These are phyloP conservation scores for Acephala macrosclerotiorum DNA, from an alignment of 2,329 filamentous ascomycete species.

Conservation along the genomic window DNA sequence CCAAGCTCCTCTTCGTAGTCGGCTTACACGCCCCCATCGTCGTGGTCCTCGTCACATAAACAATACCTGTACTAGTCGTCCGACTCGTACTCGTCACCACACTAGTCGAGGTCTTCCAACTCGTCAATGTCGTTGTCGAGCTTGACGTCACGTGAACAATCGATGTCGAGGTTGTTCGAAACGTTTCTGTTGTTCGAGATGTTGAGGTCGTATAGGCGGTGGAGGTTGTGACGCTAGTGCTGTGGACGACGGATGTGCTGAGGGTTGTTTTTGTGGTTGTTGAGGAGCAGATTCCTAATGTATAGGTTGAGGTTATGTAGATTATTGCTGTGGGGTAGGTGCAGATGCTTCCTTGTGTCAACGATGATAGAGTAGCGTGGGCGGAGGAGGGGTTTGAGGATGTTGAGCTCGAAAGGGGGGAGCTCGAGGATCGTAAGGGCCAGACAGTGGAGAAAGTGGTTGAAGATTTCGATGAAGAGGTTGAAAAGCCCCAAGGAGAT, in stretches of 20 bases:
- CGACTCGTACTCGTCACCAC: neutral
- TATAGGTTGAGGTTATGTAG: neutral
- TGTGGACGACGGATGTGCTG: neutral
- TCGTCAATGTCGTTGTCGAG: neutral
- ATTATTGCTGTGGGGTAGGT: neutral
- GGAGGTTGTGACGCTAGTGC: neutral
- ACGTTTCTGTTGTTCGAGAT: neutral
- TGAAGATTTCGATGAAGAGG: neutral
- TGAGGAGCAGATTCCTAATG: slow-evolving; percentile 1
- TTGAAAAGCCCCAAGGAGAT: slow-evolving; percentile 1
- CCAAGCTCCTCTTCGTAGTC: neutral
- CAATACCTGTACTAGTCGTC: neutral
- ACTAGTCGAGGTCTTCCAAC: neutral
- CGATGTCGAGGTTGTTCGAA: too few species aligned
- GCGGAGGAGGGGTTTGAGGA: neutral
- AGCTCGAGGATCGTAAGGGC: slow-evolving; percentile 1
- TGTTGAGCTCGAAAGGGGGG: neutral
- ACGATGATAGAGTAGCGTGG: neutral
- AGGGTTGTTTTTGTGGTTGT: neutral
- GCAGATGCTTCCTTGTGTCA: neutral
- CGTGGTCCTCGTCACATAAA: neutral
- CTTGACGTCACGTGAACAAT: too few species aligned
- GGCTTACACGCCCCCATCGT: neutral
- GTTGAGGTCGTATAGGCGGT: neutral
- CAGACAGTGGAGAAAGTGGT: neutral